Evolutionary conservation across 2,329 filamentous ascomycete genomes (phyloP).

Genomic region (Drechslerella coelobrocha): DNA sequence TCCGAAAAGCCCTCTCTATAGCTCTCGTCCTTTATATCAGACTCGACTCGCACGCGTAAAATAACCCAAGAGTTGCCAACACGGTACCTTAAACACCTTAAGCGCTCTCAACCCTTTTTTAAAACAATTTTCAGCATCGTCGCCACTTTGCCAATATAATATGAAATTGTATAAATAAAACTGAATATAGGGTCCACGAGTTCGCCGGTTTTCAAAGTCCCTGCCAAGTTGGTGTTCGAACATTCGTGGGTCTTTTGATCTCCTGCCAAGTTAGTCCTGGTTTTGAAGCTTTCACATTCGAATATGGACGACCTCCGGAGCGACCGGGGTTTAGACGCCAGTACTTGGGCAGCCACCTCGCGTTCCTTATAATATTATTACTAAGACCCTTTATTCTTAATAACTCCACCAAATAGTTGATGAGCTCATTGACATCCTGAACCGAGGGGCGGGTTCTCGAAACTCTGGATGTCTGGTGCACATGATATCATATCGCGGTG

Average conservation of each 20-base stretch:
- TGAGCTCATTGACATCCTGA: background rate
- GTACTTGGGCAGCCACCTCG: too few species aligned
- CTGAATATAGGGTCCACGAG: background rate
- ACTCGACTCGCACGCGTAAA: too few species aligned
- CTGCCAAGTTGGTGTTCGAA: conserved; percentile 7
- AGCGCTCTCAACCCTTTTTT: background rate
- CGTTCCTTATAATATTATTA: background rate
- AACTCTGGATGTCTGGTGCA: background rate
- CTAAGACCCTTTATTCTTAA: background rate
- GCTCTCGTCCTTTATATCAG: too few species aligned
- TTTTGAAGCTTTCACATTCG: conserved; percentile 16
- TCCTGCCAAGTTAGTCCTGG: conserved; percentile 16
- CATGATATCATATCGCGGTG: background rate
- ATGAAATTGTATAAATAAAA: conserved; percentile 7
- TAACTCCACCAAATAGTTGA: background rate
- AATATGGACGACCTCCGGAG: background rate
- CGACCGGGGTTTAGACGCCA: too few species aligned
- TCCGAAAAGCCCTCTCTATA: too few species aligned
- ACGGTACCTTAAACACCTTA: too few species aligned
- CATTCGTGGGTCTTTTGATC: background rate
- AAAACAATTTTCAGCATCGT: background rate
- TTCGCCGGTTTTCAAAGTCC: background rate
- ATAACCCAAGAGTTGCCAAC: too few species aligned
- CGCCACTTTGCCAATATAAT: background rate
- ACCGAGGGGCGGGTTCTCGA: background rate